phyloP scores from a whole-genome alignment of 257 asterid genomes.

The Penstemon eatonii region DNA sequence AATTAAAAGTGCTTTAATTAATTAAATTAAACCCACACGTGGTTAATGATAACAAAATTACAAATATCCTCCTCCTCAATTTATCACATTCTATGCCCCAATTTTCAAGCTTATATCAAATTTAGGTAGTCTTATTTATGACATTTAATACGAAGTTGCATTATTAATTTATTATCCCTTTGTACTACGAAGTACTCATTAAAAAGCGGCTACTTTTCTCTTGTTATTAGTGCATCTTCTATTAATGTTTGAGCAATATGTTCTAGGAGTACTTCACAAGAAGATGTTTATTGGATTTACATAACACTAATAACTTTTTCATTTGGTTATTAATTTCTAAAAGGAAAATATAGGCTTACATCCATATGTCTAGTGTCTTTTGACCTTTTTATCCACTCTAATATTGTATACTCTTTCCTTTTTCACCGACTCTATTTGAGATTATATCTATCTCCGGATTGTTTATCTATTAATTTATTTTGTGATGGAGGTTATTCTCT shows the following conservation, averaged over 20 bases:
- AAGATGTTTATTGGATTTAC: not conserved
- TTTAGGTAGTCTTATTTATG: no score
- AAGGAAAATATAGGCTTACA: no score
- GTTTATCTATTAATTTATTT: no score
- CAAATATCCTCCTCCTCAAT: not conserved
- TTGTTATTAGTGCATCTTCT: not conserved
- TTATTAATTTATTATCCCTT: not conserved
- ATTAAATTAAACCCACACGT: not conserved
- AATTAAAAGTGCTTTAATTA: not conserved
- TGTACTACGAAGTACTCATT: no score
- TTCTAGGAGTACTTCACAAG: not conserved
- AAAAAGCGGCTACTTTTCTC: no score
- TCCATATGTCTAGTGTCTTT: not conserved
- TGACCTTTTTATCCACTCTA: not conserved
- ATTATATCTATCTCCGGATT: no score
- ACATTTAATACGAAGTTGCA: not conserved
- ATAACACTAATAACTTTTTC: not conserved
- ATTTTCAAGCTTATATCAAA: no score
- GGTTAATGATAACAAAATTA: not conserved
- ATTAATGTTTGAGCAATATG: conserved; percentile 3
- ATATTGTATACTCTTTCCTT: no score
- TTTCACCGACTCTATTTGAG: no score
- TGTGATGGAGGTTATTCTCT: no score
- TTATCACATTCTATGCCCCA: not conserved
- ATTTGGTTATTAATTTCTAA: no score